These are phyloP conservation scores for Citrus maxima DNA, from an alignment of 345 rosid genomes.

Conservation along the genomic window DNA sequence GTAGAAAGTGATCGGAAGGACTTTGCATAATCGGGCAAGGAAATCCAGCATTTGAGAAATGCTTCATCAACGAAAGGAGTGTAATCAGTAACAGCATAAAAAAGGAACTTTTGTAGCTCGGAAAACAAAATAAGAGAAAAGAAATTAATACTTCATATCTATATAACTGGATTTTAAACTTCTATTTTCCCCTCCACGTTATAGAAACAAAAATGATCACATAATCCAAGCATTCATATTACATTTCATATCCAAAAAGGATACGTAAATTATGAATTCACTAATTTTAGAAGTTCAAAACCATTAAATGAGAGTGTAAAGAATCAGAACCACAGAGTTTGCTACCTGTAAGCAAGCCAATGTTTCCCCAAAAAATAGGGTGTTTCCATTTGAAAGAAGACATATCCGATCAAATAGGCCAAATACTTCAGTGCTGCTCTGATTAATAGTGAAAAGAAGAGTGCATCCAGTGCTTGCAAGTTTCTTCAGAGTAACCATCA, in stretches of 20 bases:
- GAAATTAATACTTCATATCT: not conserved
- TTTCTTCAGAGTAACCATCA: conserved; percentile 99
- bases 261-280: not conserved
- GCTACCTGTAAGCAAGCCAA: conserved; percentile 95
- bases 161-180: not conserved
- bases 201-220: conserved; percentile 9
- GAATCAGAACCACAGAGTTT: not conserved
- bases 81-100: conserved; percentile 19
- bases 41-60: conserved; percentile 98
- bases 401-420: conserved; percentile 98
- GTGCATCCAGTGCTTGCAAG: conserved; percentile 98
- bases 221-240: not conserved
- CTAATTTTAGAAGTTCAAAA: not conserved
- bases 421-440: conserved; percentile 98
- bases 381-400: conserved; percentile 95
- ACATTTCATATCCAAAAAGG: not conserved
- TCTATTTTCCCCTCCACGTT: not conserved
- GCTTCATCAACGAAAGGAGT: conserved; percentile 49
- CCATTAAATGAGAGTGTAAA: conserved; percentile 3
- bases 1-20: conserved; percentile 97
- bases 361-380: conserved; percentile 95
- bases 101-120: not conserved
- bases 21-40: conserved; percentile 99
- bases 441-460: conserved; percentile 80
- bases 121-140: not conserved